phyloP scores from a whole-genome alignment of 1,139 yeast genomes.

The Yarrowia galli region DNA sequence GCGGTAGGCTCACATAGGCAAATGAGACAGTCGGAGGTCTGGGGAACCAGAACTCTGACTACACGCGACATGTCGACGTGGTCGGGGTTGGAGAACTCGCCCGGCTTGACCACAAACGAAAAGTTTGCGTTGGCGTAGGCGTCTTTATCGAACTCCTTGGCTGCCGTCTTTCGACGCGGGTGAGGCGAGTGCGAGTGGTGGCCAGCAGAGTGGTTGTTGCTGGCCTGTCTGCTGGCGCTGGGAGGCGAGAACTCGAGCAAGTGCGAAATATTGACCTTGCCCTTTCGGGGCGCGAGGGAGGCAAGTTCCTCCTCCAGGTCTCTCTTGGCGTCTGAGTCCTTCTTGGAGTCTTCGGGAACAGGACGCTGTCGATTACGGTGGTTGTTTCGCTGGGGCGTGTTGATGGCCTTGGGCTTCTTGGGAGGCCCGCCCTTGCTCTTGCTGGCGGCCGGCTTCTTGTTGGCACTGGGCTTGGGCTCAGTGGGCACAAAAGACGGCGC shows the following conservation, averaged over 20 bases:
- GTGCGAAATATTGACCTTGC: constrained; percentile 48
- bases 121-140: constrained; percentile 84
- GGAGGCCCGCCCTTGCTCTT: constrained; percentile 5
- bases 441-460: constrained; percentile 22
- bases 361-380: constrained; percentile 32
- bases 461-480: constrained; percentile 34
- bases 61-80: constrained; percentile 70
- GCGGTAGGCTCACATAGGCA: constrained; percentile 88
- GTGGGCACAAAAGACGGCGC: constrained; percentile 37
- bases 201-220: background rate
- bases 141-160: constrained; percentile 64
- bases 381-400: constrained; percentile 35
- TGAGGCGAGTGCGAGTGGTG: constrained; percentile 23
- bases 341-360: constrained; percentile 1
- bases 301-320: constrained; percentile 37
- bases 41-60: constrained; percentile 74
- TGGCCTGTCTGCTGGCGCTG: constrained; percentile 5
- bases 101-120: constrained; percentile 74
- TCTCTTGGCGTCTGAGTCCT: constrained; percentile 8
- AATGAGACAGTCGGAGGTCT: constrained; percentile 84
- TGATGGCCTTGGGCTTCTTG: constrained; percentile 17
- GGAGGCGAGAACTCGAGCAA: constrained; percentile 46
- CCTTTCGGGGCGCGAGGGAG: constrained; percentile 38
- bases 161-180: constrained; percentile 15
- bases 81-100: constrained; percentile 76